A percentile compares a stretch with the other conserved stretches of the same genome.
These are phyloP conservation scores for Hericium rajendrae DNA, from an alignment of 768 basidiomycete species.

Conservation along the genomic window DNA sequence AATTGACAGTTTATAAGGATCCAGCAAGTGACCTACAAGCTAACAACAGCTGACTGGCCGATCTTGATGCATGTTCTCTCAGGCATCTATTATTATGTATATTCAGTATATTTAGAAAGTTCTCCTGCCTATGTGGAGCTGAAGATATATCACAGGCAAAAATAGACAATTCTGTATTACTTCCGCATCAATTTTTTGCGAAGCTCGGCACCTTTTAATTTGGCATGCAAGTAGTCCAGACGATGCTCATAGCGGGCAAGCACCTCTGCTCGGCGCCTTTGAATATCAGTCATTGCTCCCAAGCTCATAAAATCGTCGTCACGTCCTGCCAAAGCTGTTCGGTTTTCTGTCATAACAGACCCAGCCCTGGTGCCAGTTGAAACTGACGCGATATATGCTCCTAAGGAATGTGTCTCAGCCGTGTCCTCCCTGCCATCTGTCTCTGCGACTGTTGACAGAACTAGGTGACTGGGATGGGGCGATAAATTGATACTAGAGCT, in stretches of 20 bases:
- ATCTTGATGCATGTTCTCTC: too few relatives aligned
- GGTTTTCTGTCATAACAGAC: neutral
- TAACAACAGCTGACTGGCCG: too few relatives aligned
- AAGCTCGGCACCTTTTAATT: constrained; percentile 74
- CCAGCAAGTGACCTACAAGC: too few relatives aligned
- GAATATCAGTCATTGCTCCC: constrained; percentile 65
- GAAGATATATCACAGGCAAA: too few relatives aligned
- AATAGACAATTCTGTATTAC: constrained; percentile 5
- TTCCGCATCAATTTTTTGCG: constrained; percentile 72
- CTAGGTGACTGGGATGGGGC: constrained; percentile 37
- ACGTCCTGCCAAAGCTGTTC: constrained; percentile 15
- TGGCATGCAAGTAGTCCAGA: constrained; percentile 71
- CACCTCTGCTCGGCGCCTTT: constrained; percentile 61
- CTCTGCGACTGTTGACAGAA: constrained; percentile 44
- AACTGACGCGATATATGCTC: constrained; percentile 1
- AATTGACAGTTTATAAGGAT: too few relatives aligned
- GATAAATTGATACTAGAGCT: constrained; percentile 41
- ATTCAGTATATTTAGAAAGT: too few relatives aligned
- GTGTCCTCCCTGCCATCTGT: constrained; percentile 23
- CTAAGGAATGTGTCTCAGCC: constrained; percentile 2
- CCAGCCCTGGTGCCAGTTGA: neutral
- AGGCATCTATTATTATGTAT: too few relatives aligned
- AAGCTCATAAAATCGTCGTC: constrained; percentile 30
- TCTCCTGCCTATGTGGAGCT: too few relatives aligned
- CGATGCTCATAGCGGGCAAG: constrained; percentile 63